These are phyloP conservation scores for Hibiscus mutabilis DNA, from an alignment of 345 rosid genomes.

Conservation along the genomic window DNA sequence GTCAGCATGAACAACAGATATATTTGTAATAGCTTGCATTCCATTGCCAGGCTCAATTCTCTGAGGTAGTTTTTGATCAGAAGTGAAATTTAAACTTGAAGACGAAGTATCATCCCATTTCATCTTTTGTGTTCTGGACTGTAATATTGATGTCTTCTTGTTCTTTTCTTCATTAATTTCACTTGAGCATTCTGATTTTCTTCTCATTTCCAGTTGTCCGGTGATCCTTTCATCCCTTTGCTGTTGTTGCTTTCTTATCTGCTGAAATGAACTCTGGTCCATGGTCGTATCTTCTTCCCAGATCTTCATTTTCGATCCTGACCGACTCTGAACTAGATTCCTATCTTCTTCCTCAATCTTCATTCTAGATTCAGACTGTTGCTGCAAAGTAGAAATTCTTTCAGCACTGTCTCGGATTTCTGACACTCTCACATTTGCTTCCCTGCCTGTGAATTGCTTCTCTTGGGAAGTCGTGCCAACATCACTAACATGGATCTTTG, in stretches of 20 bases:
- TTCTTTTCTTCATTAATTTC: conserved; percentile 22
- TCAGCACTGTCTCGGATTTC: conserved; percentile 31
- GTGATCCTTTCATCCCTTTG: conserved; percentile 30
- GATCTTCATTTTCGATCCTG: conserved; percentile 21
- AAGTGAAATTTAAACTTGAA: conserved; percentile 22
- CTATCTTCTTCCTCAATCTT: conserved; percentile 33
- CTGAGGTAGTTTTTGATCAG: conserved; percentile 30
- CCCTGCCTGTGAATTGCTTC: conserved; percentile 30
- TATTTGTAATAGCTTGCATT: conserved; percentile 26
- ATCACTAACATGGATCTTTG: conserved; percentile 33
- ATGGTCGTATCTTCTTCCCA: conserved; percentile 32
- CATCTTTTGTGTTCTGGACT: conserved; percentile 33
- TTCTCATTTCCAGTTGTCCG: conserved; percentile 29
- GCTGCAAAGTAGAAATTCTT: conserved; percentile 33
- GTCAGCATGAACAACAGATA: conserved; percentile 30
- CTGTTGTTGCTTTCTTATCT: conserved; percentile 23
- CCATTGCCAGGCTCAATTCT: conserved; percentile 35
- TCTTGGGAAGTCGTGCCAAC: conserved; percentile 33
- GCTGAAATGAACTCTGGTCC: conserved; percentile 25
- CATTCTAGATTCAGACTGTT: conserved; percentile 35
- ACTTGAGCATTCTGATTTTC: conserved; percentile 19
- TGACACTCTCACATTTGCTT: conserved; percentile 31
- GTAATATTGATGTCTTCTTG: conserved; percentile 28
- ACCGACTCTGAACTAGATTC: conserved; percentile 21
- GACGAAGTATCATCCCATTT: conserved; percentile 29